phyloP scores from a whole-genome alignment of 495 filamentous ascomycete genomes.

The Articulospora tetracladia region DNA sequence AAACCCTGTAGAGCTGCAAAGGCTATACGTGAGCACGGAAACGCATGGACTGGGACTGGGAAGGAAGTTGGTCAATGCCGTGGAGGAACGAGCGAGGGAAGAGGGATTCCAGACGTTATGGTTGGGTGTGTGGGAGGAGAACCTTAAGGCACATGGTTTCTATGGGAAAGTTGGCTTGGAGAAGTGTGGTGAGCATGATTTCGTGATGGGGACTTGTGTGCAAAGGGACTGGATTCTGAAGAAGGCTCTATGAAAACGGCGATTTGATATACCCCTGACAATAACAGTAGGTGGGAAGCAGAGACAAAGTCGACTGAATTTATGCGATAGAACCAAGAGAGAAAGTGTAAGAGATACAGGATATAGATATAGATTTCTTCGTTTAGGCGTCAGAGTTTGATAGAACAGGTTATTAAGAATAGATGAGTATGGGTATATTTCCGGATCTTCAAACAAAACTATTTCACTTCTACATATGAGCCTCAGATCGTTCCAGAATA shows the following conservation, averaged over 20 bases:
- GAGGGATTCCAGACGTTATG: constrained; percentile 34
- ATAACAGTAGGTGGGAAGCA: not conserved
- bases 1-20: constrained; percentile 30
- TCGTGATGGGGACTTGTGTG: constrained; percentile 29
- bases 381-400: not conserved
- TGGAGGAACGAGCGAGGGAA: constrained; percentile 30
- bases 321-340: not conserved
- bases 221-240: constrained; percentile 33
- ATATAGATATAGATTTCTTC: not conserved
- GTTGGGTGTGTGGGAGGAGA: constrained; percentile 42
- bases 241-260: constrained; percentile 15
- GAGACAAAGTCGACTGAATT: not conserved
- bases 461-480: not conserved
- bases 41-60: constrained; percentile 34
- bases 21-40: constrained; percentile 33
- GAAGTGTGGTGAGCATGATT: constrained; percentile 30
- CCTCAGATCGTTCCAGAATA: not conserved
- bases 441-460: not conserved
- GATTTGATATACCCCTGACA: not conserved
- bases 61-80: constrained; percentile 26
- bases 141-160: constrained; percentile 28
- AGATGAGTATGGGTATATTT: not conserved
- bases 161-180: constrained; percentile 32
- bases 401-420: not conserved
- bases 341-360: not conserved